Conservation (phyloP, 176 grass and related monocot species). For the Calamus simplicifolius region DNA sequence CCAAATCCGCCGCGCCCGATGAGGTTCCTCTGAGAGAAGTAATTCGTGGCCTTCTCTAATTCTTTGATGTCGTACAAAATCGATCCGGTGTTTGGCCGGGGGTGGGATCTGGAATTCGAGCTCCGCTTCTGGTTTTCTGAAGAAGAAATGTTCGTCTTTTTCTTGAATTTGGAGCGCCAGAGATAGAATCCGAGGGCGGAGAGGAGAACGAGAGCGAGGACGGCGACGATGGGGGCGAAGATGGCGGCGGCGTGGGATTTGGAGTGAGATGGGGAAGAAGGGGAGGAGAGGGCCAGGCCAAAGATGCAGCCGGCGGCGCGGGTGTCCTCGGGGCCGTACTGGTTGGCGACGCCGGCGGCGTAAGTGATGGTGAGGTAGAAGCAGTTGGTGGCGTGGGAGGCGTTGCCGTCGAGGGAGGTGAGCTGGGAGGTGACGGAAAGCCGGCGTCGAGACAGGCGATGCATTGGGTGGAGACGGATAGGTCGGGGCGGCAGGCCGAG, state of each 20-base stretch:
- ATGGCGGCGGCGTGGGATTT: slow-evolving; percentile 29
- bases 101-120: slow-evolving; percentile 18
- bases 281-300: slow-evolving; percentile 36
- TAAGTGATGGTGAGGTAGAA: slow-evolving; percentile 58
- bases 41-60: slow-evolving; percentile 56
- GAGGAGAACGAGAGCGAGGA: slow-evolving; percentile 28
- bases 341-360: slow-evolving; percentile 52
- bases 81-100: slow-evolving; percentile 73
- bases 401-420: slow-evolving; percentile 34
- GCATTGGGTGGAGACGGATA: slow-evolving; percentile 16
- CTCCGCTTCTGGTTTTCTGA: background rate
- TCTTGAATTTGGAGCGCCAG: slow-evolving; percentile 5
- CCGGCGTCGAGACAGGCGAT: slow-evolving; percentile 34
- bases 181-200: slow-evolving; percentile 31
- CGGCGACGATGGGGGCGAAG: slow-evolving; percentile 1
- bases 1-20: slow-evolving; percentile 92
- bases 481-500: slow-evolving; percentile 39
- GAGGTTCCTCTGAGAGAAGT: slow-evolving; percentile 53
- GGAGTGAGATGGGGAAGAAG: background rate
- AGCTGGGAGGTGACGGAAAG: slow-evolving; percentile 30
- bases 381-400: slow-evolving; percentile 30
- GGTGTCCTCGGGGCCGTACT: slow-evolving; percentile 30
- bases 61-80: slow-evolving; percentile 60
- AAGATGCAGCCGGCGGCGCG: slow-evolving; percentile 45
- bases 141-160: slow-evolving; percentile 11